A percentile compares a stretch with the other conserved stretches of the same genome.
phyloP scores from a whole-genome alignment of 257 asterid species.

The Gentiana dahurica region DNA sequence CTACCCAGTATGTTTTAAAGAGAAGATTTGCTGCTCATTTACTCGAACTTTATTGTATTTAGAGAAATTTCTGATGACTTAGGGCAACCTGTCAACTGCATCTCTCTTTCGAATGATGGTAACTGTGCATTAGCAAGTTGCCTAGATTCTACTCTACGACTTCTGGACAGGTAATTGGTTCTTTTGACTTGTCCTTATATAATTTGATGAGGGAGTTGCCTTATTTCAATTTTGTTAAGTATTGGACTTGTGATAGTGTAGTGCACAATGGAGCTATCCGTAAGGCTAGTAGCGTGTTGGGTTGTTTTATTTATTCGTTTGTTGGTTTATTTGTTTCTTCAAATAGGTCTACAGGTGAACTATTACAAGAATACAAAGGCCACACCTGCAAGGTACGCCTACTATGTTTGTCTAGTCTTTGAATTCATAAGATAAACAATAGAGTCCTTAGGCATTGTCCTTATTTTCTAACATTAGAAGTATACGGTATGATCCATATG shows the following conservation, averaged over 20 bases:
- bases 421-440: background rate
- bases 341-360: constrained; percentile 70
- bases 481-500: no score
- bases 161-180: constrained; percentile 58
- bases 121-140: constrained; percentile 86
- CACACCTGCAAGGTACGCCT: constrained; percentile 82
- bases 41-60: constrained; percentile 18
- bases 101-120: constrained; percentile 86
- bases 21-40: background rate
- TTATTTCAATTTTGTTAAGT: background rate
- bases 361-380: constrained; percentile 88
- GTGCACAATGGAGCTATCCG: no score
- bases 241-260: no score
- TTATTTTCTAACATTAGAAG: background rate
- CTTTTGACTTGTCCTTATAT: constrained; percentile 1
- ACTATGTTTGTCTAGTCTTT: background rate
- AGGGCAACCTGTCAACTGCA: constrained; percentile 91
- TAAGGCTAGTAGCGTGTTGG: no score
- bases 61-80: constrained; percentile 81
- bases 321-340: constrained; percentile 4
- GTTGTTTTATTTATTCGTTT: background rate
- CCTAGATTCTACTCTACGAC: constrained; percentile 84
- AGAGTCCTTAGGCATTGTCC: background rate
- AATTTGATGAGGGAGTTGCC: background rate
- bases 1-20: background rate